A percentile compares a stretch with the other conserved stretches of the same genome.
phyloP scores from a whole-genome alignment of 164 flowering plant genomes.

The Taxillus chinensis region DNA sequence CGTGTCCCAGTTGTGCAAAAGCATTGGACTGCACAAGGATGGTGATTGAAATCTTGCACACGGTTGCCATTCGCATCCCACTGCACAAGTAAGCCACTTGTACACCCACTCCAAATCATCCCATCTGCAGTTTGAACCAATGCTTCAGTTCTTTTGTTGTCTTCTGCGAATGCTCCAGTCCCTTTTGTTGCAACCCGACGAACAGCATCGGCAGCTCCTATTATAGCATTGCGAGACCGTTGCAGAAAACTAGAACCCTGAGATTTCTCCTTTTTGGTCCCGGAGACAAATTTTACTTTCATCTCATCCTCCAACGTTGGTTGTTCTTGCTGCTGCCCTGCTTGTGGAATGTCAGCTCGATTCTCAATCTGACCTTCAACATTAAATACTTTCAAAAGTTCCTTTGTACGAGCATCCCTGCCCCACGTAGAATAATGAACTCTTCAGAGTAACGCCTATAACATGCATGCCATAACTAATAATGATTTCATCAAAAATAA shows the following conservation, averaged over 20 bases:
- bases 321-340: slow-evolving; percentile 19
- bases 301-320: slow-evolving; percentile 62
- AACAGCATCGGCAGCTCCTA: slow-evolving; percentile 99
- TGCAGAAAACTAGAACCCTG: slow-evolving; percentile 57
- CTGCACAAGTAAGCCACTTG: slow-evolving; percentile 76
- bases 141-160: slow-evolving; percentile 69
- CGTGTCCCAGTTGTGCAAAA: slow-evolving; percentile 70
- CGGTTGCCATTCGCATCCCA: slow-evolving; percentile 95
- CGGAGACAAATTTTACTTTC: slow-evolving; percentile 52
- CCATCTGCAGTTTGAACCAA: slow-evolving; percentile 57
- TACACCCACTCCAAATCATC: slow-evolving; percentile 79
- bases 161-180: slow-evolving; percentile 57
- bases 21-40: slow-evolving; percentile 55
- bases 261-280: slow-evolving; percentile 77
- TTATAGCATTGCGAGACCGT: slow-evolving; percentile 89
- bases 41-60: slow-evolving; percentile 55
- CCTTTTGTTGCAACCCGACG: slow-evolving; percentile 81
- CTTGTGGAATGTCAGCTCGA: slow-evolving; percentile 46
- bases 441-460: not conserved
- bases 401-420: slow-evolving; percentile 94
- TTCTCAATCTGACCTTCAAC: slow-evolving; percentile 80
- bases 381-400: slow-evolving; percentile 79
- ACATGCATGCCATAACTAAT: not conserved
- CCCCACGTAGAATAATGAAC: not conserved
- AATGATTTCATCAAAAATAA: not conserved